Evolutionary conservation across 768 basidiomycete species (phyloP).

Genomic region (Trametes coccinea): DNA sequence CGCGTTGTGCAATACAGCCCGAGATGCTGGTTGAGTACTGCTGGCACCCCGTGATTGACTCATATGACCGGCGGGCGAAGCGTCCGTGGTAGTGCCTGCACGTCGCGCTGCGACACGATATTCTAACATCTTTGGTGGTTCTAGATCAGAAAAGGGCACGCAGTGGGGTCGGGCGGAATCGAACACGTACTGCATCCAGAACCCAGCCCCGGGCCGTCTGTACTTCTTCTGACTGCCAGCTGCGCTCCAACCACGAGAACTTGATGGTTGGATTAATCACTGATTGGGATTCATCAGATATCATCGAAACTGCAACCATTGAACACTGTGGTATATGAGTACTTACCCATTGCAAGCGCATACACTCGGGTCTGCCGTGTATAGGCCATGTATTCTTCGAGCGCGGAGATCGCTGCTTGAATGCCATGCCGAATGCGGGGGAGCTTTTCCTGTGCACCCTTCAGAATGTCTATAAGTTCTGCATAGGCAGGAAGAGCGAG

Average conservation of each 20-base stretch:
- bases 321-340: not conserved
- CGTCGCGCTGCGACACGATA: not conserved
- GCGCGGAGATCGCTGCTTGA: not conserved
- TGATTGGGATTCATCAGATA: not conserved
- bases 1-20: not conserved
- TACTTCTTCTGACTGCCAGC: not conserved
- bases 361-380: not conserved
- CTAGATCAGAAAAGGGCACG: not conserved
- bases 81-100: no score
- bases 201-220: not conserved
- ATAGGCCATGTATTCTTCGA: not conserved
- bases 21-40: not conserved
- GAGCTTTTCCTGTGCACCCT: not conserved
- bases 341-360: not conserved
- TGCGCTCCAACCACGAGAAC: not conserved
- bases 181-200: not conserved
- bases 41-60: no score
- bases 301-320: no score
- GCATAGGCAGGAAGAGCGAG: constrained; percentile 36
- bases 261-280: not conserved
- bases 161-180: not conserved
- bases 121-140: not conserved
- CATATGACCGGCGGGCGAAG: no score
- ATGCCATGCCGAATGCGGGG: not conserved
- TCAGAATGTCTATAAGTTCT: constrained; percentile 25